Base-by-base conservation (phyloP, 257 asterid species). In the Fraxinus americana region DNA sequence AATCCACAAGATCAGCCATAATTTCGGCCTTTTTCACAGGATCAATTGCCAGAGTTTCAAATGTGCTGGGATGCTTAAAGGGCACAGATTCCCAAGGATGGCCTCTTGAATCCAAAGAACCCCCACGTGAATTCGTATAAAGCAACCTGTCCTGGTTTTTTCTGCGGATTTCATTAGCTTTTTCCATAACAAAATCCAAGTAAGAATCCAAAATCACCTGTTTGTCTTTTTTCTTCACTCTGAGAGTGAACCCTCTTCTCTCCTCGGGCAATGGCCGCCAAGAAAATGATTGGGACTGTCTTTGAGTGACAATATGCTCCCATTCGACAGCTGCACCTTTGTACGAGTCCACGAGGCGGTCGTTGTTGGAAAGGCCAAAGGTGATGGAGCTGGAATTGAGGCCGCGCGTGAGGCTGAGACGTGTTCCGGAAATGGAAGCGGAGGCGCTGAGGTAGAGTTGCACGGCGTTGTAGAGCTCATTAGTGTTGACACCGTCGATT, bases 11-110 rank as follows among this genome's bases (percentile, higher is more conserved):
- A 74, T 85, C 88, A 30, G 75, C 82, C 81, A 85, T 77, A 43
- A 85, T 85, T 25, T 79, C 88, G 0, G 75, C 72, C 29, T 85
- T 85, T 74, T 48, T 85, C 29, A 17, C 0, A 1, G 88, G 84
- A 80, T 85, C 88, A 79, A 85, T 82, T 0, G 82, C 88, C 38
- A 85, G 25, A 0, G 88, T 85, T 4, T 82, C 84, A 43, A 85
- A 85, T 0, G 88, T 85, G 32, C 86, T 82, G 0, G 88, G 88
- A 48, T 85, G 88, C 67, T 85, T 82, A 21, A 85, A 85, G 14
- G 88, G 86, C 2, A 85, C 88, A 2, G 82, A 75, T 7, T 85
- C 88, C 88, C 85, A 75, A 50, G 74, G 75, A 11, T 70, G 75
- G 29, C 75, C 75, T 71, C 75, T 16, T 5, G 75, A 41, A 38